Evolutionary conservation across 2,329 filamentous ascomycete genomes (phyloP).

Genomic region (Exophiala sp.): DNA sequence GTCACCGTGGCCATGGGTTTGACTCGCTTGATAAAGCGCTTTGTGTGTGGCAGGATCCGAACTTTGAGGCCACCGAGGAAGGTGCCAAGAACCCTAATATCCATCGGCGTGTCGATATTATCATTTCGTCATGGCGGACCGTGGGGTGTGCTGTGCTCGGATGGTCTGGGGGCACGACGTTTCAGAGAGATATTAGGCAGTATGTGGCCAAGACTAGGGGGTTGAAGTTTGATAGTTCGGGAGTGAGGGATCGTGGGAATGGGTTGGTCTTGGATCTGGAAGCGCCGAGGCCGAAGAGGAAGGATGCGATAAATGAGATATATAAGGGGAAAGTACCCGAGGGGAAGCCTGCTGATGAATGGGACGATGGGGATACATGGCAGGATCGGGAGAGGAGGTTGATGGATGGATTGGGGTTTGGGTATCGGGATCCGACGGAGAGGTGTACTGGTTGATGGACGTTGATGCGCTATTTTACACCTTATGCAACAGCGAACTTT

Average conservation of each 20-base stretch:
- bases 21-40: conserved; percentile 89
- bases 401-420: conserved; percentile 71
- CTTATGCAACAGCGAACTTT: neutral
- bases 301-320: neutral
- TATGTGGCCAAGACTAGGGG: conserved; percentile 70
- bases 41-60: conserved; percentile 82
- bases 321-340: conserved; percentile 30
- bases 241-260: conserved; percentile 66
- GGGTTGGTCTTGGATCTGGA: conserved; percentile 67
- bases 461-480: neutral
- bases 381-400: conserved; percentile 74
- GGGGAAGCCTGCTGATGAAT: conserved; percentile 65
- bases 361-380: conserved; percentile 50
- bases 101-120: conserved; percentile 87
- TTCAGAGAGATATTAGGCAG: conserved; percentile 77
- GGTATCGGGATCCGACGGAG: conserved; percentile 63
- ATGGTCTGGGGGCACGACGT: conserved; percentile 86
- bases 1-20: conserved; percentile 60
- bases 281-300: conserved; percentile 35
- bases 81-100: conserved; percentile 60
- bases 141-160: conserved; percentile 83
- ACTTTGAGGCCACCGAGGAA: conserved; percentile 33
- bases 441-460: conserved; percentile 61
- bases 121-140: conserved; percentile 83
- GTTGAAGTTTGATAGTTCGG: conserved; percentile 90